phyloP scores from a whole-genome alignment of 352 stramenopile species.

The Globisporangium acanthophoron region DNA sequence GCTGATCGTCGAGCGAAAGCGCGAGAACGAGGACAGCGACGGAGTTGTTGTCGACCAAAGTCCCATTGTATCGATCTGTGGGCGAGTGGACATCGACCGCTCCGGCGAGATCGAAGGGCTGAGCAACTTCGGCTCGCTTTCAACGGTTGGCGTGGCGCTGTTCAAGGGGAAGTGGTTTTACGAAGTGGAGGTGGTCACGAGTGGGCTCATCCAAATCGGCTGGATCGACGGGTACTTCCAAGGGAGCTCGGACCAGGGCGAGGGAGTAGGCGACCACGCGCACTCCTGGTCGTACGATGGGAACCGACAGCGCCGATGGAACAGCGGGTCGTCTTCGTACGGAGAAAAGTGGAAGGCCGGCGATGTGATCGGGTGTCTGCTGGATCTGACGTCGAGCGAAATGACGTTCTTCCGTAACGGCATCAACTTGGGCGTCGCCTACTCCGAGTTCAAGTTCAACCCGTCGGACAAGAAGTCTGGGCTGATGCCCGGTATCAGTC shows the following conservation, averaged over 20 bases:
- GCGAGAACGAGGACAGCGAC: conserved; percentile 76
- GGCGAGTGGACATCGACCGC: conserved; percentile 81
- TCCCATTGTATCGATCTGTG: conserved; percentile 62
- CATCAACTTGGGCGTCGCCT: conserved; percentile 75
- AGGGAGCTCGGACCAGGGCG: conserved; percentile 87
- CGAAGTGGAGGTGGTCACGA: conserved; percentile 88
- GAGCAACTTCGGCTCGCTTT: conserved; percentile 87
- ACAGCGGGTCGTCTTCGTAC: conserved; percentile 85
- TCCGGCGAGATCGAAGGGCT: conserved; percentile 83
- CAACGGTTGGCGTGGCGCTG: conserved; percentile 63
- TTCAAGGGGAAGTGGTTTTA: conserved; percentile 92
- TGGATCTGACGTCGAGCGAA: conserved; percentile 74
- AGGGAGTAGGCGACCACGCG: conserved; percentile 87
- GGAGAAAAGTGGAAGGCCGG: conserved; percentile 89
- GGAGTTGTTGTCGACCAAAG: conserved; percentile 52
- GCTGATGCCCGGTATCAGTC: conserved; percentile 83
- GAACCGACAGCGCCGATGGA: conserved; percentile 89
- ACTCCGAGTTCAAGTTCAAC: conserved; percentile 57
- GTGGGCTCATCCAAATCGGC: conserved; percentile 90
- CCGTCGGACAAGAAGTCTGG: conserved; percentile 43
- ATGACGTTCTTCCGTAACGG: conserved; percentile 90
- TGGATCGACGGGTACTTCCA: conserved; percentile 91
- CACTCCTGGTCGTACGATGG: conserved; percentile 94
- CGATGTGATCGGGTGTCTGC: conserved; percentile 88
- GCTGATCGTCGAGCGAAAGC: conserved; percentile 78